Base-by-base conservation (phyloP, 1,284 basidiomycete genomes). In the Malassezia cuniculi region DNA sequence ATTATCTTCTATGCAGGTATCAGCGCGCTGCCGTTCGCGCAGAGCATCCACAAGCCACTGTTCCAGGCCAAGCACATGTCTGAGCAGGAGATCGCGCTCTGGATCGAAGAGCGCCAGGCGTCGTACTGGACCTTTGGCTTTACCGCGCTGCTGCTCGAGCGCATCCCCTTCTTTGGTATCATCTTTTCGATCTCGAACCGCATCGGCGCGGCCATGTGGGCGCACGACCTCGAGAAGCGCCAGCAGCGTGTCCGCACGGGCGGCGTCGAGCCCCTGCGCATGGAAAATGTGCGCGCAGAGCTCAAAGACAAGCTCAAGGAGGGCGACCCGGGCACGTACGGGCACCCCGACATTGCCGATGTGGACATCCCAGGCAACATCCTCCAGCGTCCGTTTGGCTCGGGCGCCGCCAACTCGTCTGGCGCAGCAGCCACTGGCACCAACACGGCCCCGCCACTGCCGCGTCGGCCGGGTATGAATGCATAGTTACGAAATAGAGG, bases 181-280 rank as follows among this genome's bases (percentile, higher is more conserved):
- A 32, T 56, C 8, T 61, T 66, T 27, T 53, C 47, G 25, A 50
- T 66, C 31, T 57, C 54, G 16, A 66, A 66, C 41, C 55, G 54
- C 3, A 62, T 66, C 39, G 64, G 64, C 6, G 64, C 64, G 1
- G 64, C 63, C 10, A 61, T 61, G 58, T 64, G 60, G 52, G 59
- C 61, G 2, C 60, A 63, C 42, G 64, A 66, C 35, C 43, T 66
- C 10, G 64, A 66, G 35, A 66, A 66, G 37, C 48, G 61, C 4
- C 63, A 66, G 40, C 57, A 60, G 27, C 33, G 30, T 6, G 37
- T 57, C 34, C 50, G 48, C 8, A 4, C 22, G 6, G 54, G 54
- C 17, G 34, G 47, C 34, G 9, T 52, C 14, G 18, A 34, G 9
- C 39, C 25, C 11, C 30, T 55, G 12, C 18, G 11, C 6, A 16